Evolutionary conservation across 331 rosid genomes (phyloP).

Genomic region (Pyracantha coccinea): DNA sequence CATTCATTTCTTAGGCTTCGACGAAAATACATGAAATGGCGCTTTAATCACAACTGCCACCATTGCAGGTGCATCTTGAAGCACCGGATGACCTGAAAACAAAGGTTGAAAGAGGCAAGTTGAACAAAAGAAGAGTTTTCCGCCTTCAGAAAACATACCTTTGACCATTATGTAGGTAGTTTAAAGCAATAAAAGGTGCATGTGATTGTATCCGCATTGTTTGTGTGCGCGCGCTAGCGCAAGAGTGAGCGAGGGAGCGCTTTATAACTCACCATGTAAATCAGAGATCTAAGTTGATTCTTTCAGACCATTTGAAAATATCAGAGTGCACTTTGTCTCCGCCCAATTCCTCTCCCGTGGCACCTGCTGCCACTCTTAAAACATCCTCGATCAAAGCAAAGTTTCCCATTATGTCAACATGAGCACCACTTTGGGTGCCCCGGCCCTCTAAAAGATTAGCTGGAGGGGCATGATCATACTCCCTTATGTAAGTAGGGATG

Average conservation of each 20-base stretch:
- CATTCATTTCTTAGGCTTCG: neutral
- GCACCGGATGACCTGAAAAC: constrained; percentile 2
- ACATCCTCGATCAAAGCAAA: constrained; percentile 87
- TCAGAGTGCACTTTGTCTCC: constrained; percentile 74
- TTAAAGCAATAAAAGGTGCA: neutral
- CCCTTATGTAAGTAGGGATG: constrained; percentile 49
- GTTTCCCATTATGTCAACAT: constrained; percentile 97
- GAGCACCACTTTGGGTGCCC: constrained; percentile 95
- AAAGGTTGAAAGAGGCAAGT: neutral
- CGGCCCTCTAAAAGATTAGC: constrained; percentile 83
- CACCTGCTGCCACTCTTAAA: constrained; percentile 83
- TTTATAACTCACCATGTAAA: neutral
- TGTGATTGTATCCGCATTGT: neutral
- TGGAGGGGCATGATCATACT: constrained; percentile 87
- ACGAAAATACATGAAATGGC: neutral
- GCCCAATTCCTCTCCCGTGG: constrained; percentile 72
- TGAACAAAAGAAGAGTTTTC: neutral
- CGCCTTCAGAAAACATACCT: neutral
- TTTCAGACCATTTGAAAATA: constrained; percentile 88
- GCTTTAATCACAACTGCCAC: neutral
- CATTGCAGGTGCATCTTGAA: neutral
- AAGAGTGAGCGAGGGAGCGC: neutral
- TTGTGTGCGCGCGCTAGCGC: neutral
- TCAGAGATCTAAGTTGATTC: constrained; percentile 39
- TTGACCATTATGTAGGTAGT: neutral